Evolutionary conservation across 306 rosid genomes (phyloP), one percentile per base, ranked within the genome.

Genomic region (Canavalia ensiformis): DNA sequence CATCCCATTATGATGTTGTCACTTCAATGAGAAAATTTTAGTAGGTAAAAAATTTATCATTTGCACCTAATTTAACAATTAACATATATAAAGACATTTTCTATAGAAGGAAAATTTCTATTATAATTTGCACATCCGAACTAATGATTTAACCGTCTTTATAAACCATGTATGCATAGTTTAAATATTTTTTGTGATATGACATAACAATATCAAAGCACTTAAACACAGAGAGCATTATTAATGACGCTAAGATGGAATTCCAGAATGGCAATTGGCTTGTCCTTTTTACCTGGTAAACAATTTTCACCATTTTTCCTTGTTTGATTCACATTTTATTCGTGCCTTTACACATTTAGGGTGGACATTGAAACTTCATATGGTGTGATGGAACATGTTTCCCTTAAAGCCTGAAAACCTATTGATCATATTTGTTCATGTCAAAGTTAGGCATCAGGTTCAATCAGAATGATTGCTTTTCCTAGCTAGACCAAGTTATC

Each of bases 331-430:
- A 34, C 46, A 18, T 56, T 41, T 39, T 6, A 2, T 25, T 8
- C 68, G 30, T 75, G n/a, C 30, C 29, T 8, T 56, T 42, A 11
- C 10, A 11, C 41, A 4, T 13, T 9, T 44, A 29, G 31, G 2
- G 2, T 10, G 71, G 44, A 45, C 0, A 58, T 75, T 42, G 68
- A 74, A 74, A 42, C 42, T 41, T 41, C 0, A 25, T 28, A 10
- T n/a, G 46, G 50, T 63, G 72, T 63, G 59, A 81, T 62, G 68
- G 51, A 65, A 39, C 56, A 13, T 13, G 69, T 42, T 64, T 54
- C 59, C 44, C 29, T 6, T 18, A 63, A 73, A 63, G 42, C 18
- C 11, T 12, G 0, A 30, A 18, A 54, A 28, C 37, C 55, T 5
- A 55, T 28, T 51, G 5, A 39, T 76, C 4, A 1, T 34, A 49